Percentiles rank a stretch among this genome's conserved stretches.
phyloP scores from a whole-genome alignment of 352 stramenopile species.

The Albugo laibachii region DNA sequence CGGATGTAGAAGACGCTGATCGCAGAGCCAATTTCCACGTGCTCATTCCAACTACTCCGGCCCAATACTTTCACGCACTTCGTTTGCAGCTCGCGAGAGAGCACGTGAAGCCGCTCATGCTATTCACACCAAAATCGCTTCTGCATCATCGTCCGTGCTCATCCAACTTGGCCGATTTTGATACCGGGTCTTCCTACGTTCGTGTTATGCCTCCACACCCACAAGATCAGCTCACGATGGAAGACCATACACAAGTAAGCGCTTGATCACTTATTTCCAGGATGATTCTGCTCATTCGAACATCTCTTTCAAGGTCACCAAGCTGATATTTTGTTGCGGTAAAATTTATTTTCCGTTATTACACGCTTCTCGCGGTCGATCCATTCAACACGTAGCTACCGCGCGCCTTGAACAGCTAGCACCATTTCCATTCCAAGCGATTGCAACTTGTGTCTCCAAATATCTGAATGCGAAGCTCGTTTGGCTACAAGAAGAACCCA shows the following conservation, averaged over 20 bases:
- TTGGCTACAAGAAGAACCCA: constrained; percentile 96
- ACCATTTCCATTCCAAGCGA: constrained; percentile 94
- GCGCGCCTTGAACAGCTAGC: constrained; percentile 74
- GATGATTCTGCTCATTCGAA: constrained; percentile 3
- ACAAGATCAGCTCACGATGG: constrained; percentile 43
- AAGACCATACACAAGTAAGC: constrained; percentile 32
- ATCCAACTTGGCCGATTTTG: constrained; percentile 50
- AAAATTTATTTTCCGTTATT: constrained; percentile 73
- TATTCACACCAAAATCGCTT: constrained; percentile 70
- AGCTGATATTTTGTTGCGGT: constrained; percentile 58
- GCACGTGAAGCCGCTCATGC: constrained; percentile 35
- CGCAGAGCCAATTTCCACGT: constrained; percentile 56
- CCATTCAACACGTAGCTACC: constrained; percentile 39
- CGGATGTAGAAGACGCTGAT: constrained; percentile 15
- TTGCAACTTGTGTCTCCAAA: constrained; percentile 72
- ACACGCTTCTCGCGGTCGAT: constrained; percentile 31
- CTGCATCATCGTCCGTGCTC: constrained; percentile 65
- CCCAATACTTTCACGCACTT: constrained; percentile 94
- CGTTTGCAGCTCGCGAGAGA: constrained; percentile 49
- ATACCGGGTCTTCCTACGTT: constrained; percentile 29
- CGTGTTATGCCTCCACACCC: constrained; percentile 53
- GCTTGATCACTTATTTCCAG: background rate
- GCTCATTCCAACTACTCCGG: constrained; percentile 67
- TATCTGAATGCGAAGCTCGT: constrained; percentile 94
- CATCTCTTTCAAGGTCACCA: constrained; percentile 24